Evolutionary conservation across 768 basidiomycete genomes (phyloP), one percentile per base, ranked within the genome.

Genomic region (Leccinum rimulosum): DNA sequence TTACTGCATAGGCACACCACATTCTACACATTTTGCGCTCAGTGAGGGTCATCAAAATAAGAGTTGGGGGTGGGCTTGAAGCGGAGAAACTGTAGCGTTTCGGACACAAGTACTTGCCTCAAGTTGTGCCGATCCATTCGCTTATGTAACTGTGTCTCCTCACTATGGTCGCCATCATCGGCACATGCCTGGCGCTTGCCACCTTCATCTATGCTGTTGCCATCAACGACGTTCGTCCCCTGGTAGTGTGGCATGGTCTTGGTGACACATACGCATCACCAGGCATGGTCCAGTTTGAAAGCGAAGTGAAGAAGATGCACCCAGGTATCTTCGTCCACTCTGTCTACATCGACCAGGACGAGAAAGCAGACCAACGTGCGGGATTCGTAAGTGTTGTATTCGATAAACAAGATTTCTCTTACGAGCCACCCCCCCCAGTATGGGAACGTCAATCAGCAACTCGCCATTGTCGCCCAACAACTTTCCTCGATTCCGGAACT

Each of bases 201-300:
- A 7, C 51, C 43, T 33, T 64, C n/a, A 62, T 40, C 22, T 59
- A 55, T 12, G 51, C 68, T 51, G 60, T 60, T 33, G 45, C 58
- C 14, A 58, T 64, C 33, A 63, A 55, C 17, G 22, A 63, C 9
- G 31, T 74, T 43, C 77, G 86, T 27, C 86, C 88, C 8, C 76
- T 91, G 19, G 88, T 91, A 30, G 72, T 91, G 53, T 91, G 89
- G 89, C 89, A 91, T 72, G 89, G 89, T 35, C 67, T 91, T 79
- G 89, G 91, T n/a, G 93, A 94, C 73, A 83, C 87, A 2, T 83
- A 91, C 64, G 76, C 80, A 52, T 88, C 92, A 1, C 74, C 84
- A 1, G 92, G 89, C 14, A 90, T 94, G 79, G 72, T 84, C 47
- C 76, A 87, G 62, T 89, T 93, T 63, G 77, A 79, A 56, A 69